These are phyloP conservation scores for Groenewaldozyma auringiensis DNA, from an alignment of 1,139 yeast genomes.

Conservation along the genomic window DNA sequence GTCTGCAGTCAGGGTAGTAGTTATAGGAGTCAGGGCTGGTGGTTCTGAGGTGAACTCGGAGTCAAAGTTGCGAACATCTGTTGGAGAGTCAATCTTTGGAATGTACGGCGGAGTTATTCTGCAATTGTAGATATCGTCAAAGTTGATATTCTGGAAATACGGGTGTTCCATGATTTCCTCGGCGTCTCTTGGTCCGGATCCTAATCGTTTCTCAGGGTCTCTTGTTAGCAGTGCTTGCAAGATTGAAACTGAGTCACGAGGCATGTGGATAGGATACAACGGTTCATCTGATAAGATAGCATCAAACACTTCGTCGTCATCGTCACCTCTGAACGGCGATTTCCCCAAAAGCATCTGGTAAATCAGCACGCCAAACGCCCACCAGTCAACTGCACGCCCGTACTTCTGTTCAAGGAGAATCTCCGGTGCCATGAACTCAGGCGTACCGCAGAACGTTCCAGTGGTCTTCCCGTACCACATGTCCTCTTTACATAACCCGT, in stretches of 20 bases:
- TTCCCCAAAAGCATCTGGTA: conserved; percentile 96
- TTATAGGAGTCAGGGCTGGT: conserved; percentile 92
- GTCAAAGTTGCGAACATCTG: conserved; percentile 89
- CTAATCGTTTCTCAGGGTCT: conserved; percentile 77
- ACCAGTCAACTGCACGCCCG: conserved; percentile 96
- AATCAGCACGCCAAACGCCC: conserved; percentile 96
- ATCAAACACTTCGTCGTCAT: conserved; percentile 95
- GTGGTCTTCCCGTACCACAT: conserved; percentile 93
- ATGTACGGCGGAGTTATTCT: conserved; percentile 58
- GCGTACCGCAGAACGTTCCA: conserved; percentile 97
- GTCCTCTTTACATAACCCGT: conserved; percentile 92
- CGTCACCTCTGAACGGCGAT: conserved; percentile 97
- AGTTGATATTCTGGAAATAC: conserved; percentile 81
- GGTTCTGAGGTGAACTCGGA: conserved; percentile 92
- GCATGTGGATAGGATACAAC: conserved; percentile 95
- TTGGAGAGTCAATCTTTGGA: conserved; percentile 79
- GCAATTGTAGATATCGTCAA: conserved; percentile 72
- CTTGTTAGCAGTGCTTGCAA: conserved; percentile 84
- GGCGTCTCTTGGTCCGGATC: conserved; percentile 84
- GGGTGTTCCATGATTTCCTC: conserved; percentile 92
- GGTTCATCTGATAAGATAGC: conserved; percentile 98
- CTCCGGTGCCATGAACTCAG: conserved; percentile 99
- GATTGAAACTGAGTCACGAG: conserved; percentile 90
- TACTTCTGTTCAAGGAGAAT: conserved; percentile 87
- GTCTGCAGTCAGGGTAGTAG: conserved; percentile 72